Base-by-base conservation (phyloP, 2,329 filamentous ascomycete species). In the Bipolaris sorokiniana region DNA sequence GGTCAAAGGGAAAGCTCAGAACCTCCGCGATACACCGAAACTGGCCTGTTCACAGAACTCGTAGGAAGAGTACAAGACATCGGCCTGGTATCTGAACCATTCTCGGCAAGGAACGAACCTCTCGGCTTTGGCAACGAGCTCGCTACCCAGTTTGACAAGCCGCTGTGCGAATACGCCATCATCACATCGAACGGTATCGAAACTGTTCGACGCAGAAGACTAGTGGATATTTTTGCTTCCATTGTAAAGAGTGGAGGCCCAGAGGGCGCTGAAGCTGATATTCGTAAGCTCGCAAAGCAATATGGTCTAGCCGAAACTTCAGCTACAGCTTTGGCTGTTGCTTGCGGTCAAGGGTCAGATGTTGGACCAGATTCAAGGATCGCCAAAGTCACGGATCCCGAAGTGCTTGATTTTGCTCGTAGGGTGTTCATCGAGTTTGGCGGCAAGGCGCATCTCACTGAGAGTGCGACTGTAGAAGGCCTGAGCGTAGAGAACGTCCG, bases 91-190 rank as follows among this genome's bases (percentile, higher is more conserved):
- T 91, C 89, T 0, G 84, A 85, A 47, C 86, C 90, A 0, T 94
- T 92, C 66, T 66, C 72, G 6, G 76, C 75, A 1, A 84, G 87
- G 15, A 90, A 90, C 9, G 83, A 87, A 0, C 79, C 79, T 10
- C 84, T 87, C 20, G 94, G 93, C 0, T 98, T 97, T 69, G 93
- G 94, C 10, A 99, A 99, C 67, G 95, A 99, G 77, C 82, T 98
- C 54, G 92, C 95, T 1, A 90, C 96, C n/a, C 96, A 99, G 68
- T 99, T 95, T 67, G 95, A 99, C 69, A 84, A 90, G 58, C 82
- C 88, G 0, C 84, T 90, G 0, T 87, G 89, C 48, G 94, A 99
- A 72, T 88, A 98, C 62, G 95, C 94, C 1, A 87, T 99, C 45
- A 83, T 99, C 51, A 98, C 95, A 31, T 96, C 95, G 67, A 92